These are phyloP conservation scores for Boletus sp. DNA, from an alignment of 768 basidiomycete species.

Conservation along the genomic window DNA sequence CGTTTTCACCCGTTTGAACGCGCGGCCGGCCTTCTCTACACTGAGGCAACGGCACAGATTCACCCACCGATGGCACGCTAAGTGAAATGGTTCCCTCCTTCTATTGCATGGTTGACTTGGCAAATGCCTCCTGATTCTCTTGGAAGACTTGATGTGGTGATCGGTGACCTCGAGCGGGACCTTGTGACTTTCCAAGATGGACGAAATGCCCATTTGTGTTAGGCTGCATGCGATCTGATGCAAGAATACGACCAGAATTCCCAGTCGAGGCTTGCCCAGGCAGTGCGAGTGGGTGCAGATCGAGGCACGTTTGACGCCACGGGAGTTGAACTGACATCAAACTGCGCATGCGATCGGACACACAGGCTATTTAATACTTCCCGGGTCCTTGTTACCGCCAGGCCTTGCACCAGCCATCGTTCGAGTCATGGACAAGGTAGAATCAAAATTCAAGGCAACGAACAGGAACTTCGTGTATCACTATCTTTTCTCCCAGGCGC, in stretches of 20 bases:
- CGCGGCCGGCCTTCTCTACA: not conserved
- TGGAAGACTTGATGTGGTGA: not conserved
- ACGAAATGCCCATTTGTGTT: not conserved
- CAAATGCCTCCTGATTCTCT: not conserved
- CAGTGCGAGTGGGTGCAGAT: slow-evolving; percentile 17
- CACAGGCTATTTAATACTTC: slow-evolving; percentile 6
- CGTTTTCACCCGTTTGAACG: not conserved
- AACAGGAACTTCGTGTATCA: slow-evolving; percentile 36
- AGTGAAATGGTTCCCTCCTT: not conserved
- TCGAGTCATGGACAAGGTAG: slow-evolving; percentile 24
- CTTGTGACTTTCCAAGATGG: not conserved
- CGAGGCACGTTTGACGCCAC: slow-evolving; percentile 17
- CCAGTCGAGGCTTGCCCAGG: slow-evolving; percentile 1
- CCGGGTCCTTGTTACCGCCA: not conserved
- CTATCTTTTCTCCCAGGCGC: slow-evolving; percentile 32
- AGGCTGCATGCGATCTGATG: not conserved
- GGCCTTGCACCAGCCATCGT: not conserved
- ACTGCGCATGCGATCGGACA: slow-evolving; percentile 16
- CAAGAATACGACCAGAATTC: slow-evolving; percentile 6
- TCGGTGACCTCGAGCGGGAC: not conserved
- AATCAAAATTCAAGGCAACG: slow-evolving; percentile 36
- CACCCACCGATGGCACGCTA: not conserved
- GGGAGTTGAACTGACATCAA: slow-evolving; percentile 2
- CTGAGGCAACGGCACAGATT: not conserved
- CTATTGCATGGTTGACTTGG: not conserved